phyloP scores from a whole-genome alignment of 164 flowering plant genomes.

The Hamamelis virginiana region DNA sequence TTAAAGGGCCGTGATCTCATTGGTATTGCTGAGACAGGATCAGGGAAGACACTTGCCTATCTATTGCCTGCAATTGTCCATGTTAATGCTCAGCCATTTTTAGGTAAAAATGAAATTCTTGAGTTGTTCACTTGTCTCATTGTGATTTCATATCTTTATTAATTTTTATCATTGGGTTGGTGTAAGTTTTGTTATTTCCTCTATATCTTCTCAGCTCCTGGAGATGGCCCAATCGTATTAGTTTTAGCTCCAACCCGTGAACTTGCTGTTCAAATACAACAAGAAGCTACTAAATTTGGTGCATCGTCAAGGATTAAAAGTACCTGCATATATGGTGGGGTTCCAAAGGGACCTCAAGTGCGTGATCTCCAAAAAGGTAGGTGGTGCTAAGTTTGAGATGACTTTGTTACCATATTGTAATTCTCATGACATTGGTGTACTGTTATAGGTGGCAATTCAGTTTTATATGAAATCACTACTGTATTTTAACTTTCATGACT shows the following conservation, averaged over 20 bases:
- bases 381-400: slow-evolving; percentile 34
- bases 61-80: slow-evolving; percentile 97
- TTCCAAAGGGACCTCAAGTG: slow-evolving; percentile 99
- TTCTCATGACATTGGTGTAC: slow-evolving; percentile 28
- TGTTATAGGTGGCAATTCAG: slow-evolving; percentile 6
- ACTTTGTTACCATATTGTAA: slow-evolving; percentile 28
- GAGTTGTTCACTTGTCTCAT: background rate
- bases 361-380: slow-evolving; percentile 99
- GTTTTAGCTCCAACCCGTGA: slow-evolving; percentile 99
- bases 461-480: slow-evolving; percentile 10
- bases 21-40: slow-evolving; percentile 99
- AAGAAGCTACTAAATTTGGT: slow-evolving; percentile 95
- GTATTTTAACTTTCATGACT: slow-evolving; percentile 6
- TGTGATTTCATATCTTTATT: background rate
- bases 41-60: slow-evolving; percentile 97
- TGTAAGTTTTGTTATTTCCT: slow-evolving; percentile 2
- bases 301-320: slow-evolving; percentile 90
- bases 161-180: background rate
- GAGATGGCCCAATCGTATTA: slow-evolving; percentile 99
- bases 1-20: slow-evolving; percentile 96
- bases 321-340: slow-evolving; percentile 98
- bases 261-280: slow-evolving; percentile 99
- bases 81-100: slow-evolving; percentile 96
- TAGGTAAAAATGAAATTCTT: slow-evolving; percentile 45
- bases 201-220: slow-evolving; percentile 65